phyloP scores from a whole-genome alignment of 768 basidiomycete species.

The Podaxis carcinomalis region DNA sequence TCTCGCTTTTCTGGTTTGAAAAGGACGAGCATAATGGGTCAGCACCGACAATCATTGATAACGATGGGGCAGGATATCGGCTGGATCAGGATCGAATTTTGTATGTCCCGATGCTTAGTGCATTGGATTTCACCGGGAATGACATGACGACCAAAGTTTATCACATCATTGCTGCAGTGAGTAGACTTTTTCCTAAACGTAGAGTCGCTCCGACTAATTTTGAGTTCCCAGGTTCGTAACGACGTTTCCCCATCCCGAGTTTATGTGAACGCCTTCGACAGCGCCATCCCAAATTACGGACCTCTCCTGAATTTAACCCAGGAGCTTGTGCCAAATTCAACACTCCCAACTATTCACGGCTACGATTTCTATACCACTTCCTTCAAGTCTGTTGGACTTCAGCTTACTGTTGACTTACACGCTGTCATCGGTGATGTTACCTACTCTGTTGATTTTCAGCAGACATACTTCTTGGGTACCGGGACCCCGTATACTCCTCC shows the following conservation, averaged over 20 bases:
- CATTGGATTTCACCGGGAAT: slow-evolving; percentile 1
- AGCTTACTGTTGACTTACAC: slow-evolving; percentile 15
- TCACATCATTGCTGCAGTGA: slow-evolving; percentile 14
- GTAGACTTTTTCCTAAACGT: not conserved
- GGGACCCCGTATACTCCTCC: slow-evolving; percentile 13
- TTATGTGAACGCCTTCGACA: slow-evolving; percentile 14
- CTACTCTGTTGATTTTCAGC: slow-evolving; percentile 14
- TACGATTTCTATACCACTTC: slow-evolving; percentile 13
- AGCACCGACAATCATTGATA: slow-evolving; percentile 23
- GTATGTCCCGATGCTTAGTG: slow-evolving; percentile 28
- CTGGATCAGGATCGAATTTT: slow-evolving; percentile 30
- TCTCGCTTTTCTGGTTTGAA: slow-evolving; percentile 38
- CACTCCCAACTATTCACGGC: slow-evolving; percentile 9
- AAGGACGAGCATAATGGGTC: slow-evolving; percentile 31
- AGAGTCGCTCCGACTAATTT: not conserved
- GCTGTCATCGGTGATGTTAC: slow-evolving; percentile 9
- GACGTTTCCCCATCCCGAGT: slow-evolving; percentile 12
- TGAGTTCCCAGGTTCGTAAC: slow-evolving; percentile 6
- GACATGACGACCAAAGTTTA: slow-evolving; percentile 4
- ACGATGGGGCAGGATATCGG: slow-evolving; percentile 28
- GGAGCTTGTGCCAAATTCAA: slow-evolving; percentile 10
- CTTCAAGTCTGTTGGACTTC: slow-evolving; percentile 9
- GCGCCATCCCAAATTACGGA: slow-evolving; percentile 10
- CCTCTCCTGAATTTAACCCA: slow-evolving; percentile 3
- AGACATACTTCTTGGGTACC: slow-evolving; percentile 13